A percentile compares a stretch with the other conserved stretches of the same genome.
phyloP scores from a whole-genome alignment of 2,329 filamentous ascomycete genomes.

The Talaromyces piceae region DNA sequence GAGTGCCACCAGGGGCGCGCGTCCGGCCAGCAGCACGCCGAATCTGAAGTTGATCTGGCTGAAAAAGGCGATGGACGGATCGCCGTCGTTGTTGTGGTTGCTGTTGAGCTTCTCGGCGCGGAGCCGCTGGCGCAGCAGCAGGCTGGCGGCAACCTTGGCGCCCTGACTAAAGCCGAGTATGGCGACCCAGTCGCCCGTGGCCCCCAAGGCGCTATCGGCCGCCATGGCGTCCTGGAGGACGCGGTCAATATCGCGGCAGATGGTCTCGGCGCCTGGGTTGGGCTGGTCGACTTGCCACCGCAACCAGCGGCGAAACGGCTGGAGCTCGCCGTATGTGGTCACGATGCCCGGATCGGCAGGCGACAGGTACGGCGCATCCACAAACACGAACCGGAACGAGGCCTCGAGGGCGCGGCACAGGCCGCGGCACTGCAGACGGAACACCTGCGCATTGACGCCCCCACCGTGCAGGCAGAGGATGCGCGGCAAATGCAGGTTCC shows the following conservation, averaged over 20 bases:
- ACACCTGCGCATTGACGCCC: conserved; percentile 64
- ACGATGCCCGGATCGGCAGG: conserved; percentile 55
- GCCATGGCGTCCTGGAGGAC: conserved; percentile 35
- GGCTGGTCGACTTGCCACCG: conserved; percentile 50
- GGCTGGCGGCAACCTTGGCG: conserved; percentile 53
- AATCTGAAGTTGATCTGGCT: conserved; percentile 45
- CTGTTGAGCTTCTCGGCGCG: conserved; percentile 17
- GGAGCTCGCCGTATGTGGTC: conserved; percentile 57
- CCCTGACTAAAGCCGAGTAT: conserved; percentile 62
- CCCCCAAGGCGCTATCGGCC: conserved; percentile 44
- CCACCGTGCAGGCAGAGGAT: conserved; percentile 78
- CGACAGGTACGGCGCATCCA: conserved; percentile 60
- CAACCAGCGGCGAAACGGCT: conserved; percentile 59
- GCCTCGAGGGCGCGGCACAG: conserved; percentile 44
- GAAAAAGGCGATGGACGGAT: too few species aligned
- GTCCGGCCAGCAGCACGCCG: conserved; percentile 55
- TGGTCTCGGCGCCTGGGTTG: conserved; percentile 21
- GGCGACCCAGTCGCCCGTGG: conserved; percentile 52
- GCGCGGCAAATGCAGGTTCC: conserved; percentile 41
- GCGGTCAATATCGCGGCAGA: conserved; percentile 34
- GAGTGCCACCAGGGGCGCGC: conserved; percentile 50
- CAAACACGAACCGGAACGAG: conserved; percentile 64
- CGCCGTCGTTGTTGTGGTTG: conserved; percentile 1
- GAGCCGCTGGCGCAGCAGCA: conserved; percentile 56
- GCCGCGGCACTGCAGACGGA: conserved; percentile 59